Evolutionary conservation across 1,284 basidiomycete genomes (phyloP).

Genomic region (Irpex sp.): DNA sequence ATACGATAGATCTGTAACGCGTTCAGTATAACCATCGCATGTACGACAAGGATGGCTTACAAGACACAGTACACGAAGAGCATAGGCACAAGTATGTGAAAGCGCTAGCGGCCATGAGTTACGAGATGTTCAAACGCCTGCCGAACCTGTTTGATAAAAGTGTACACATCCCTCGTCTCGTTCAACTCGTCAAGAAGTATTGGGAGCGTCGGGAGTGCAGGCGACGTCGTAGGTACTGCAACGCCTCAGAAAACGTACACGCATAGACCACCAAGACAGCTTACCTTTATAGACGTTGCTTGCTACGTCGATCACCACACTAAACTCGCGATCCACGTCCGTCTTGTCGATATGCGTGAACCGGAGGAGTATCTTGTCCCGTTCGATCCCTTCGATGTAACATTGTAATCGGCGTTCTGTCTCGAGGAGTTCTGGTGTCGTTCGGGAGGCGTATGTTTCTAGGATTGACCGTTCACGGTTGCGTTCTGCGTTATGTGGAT

Average conservation of each 20-base stretch:
- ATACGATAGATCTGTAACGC: neutral
- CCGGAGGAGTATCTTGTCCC: slow-evolving; percentile 68
- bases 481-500: slow-evolving; percentile 68
- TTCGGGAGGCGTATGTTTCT: slow-evolving; percentile 49
- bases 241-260: neutral
- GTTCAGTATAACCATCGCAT: neutral
- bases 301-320: slow-evolving; percentile 74
- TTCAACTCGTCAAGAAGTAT: slow-evolving; percentile 65
- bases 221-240: slow-evolving; percentile 67
- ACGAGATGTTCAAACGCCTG: slow-evolving; percentile 35
- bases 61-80: neutral
- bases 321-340: slow-evolving; percentile 60
- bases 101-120: too few species aligned
- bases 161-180: slow-evolving; percentile 55
- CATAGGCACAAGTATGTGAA: too few species aligned
- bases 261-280: slow-evolving; percentile 12
- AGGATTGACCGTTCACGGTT: slow-evolving; percentile 64
- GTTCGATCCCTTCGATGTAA: slow-evolving; percentile 71
- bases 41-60: neutral
- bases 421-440: slow-evolving; percentile 53
- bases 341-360: slow-evolving; percentile 65
- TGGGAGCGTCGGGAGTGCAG: slow-evolving; percentile 57
- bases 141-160: slow-evolving; percentile 58
- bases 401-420: slow-evolving; percentile 63
- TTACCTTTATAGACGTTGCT: slow-evolving; percentile 62